phyloP scores from a whole-genome alignment of 768 basidiomycete genomes.

The Tulasnella sp. region DNA sequence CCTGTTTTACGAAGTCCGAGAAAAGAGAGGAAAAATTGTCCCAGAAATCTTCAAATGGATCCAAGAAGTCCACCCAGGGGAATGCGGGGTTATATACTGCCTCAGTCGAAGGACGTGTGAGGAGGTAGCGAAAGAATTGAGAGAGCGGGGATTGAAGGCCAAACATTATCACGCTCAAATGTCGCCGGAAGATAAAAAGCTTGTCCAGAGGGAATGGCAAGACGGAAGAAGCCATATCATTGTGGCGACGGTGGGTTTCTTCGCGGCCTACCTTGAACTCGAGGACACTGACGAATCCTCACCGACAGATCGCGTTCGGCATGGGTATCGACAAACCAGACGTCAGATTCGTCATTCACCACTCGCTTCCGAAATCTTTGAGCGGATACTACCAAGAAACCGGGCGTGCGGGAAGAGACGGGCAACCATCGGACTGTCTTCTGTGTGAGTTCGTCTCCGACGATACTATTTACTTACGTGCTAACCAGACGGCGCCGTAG shows the following conservation, averaged over 20 bases:
- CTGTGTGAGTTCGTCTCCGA: constrained; percentile 45
- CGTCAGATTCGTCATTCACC: constrained; percentile 88
- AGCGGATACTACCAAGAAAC: constrained; percentile 97
- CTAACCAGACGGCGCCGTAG: constrained; percentile 28
- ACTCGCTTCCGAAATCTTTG: constrained; percentile 67
- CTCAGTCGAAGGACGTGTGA: constrained; percentile 64
- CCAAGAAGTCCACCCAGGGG: constrained; percentile 37
- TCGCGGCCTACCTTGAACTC: background rate
- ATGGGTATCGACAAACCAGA: constrained; percentile 85
- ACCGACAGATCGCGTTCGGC: constrained; percentile 78
- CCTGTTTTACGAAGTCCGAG: constrained; percentile 57
- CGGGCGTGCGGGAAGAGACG: constrained; percentile 91
- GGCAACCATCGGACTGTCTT: constrained; percentile 68
- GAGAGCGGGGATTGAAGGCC: constrained; percentile 48
- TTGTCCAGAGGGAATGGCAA: constrained; percentile 64
- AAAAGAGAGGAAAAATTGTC: constrained; percentile 38
- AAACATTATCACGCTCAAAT: constrained; percentile 83
- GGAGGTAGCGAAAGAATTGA: constrained; percentile 57
- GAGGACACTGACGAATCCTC: constrained; percentile 3
- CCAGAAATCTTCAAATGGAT: constrained; percentile 60
- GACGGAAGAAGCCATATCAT: constrained; percentile 61
- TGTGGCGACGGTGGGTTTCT: constrained; percentile 68
- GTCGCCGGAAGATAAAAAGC: constrained; percentile 45
- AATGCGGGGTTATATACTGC: constrained; percentile 83
- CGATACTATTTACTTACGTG: background rate